Percentiles rank a stretch among this genome's conserved stretches.
Conservation (phyloP, 371 early-diverging fungal genomes). For the Blastocladiella emersonii region DNA sequence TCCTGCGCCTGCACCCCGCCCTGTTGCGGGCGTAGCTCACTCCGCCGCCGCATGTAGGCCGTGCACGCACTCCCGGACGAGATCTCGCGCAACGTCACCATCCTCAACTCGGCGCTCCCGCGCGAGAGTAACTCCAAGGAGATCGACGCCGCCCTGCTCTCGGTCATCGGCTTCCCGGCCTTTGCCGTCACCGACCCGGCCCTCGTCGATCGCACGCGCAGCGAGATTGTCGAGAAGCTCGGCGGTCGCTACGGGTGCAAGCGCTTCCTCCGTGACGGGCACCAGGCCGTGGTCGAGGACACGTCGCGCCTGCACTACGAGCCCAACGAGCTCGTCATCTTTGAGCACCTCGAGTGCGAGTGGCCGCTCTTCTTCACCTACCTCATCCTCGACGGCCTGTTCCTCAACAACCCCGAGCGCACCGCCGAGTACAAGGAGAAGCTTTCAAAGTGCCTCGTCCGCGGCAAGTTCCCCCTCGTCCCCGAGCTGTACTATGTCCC, state of each 20-base stretch:
- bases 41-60: conserved; percentile 21
- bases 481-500: conserved; percentile 80
- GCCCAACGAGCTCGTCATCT: conserved; percentile 67
- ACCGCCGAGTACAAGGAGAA: conserved; percentile 54
- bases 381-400: conserved; percentile 67
- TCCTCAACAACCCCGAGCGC: conserved; percentile 48
- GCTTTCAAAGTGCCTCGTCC: conserved; percentile 50
- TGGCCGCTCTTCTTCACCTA: conserved; percentile 89
- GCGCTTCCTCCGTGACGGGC: conserved; percentile 79
- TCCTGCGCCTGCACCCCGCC: not conserved
- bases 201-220: conserved; percentile 45
- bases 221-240: conserved; percentile 66
- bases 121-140: conserved; percentile 81
- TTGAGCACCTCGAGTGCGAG: conserved; percentile 76
- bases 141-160: conserved; percentile 71
- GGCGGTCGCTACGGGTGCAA: conserved; percentile 75
- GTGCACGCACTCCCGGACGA: conserved; percentile 79
- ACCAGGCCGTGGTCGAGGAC: conserved; percentile 73
- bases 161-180: conserved; percentile 77
- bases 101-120: conserved; percentile 67
- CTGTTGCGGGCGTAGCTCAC: not conserved
- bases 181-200: conserved; percentile 66
- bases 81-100: conserved; percentile 66
- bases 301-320: conserved; percentile 65
- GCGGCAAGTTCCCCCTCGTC: conserved; percentile 21